A percentile compares a stretch with the other conserved stretches of the same genome.
Conservation (phyloP, 2,329 filamentous ascomycete genomes). For the Penicillium sp. region DNA sequence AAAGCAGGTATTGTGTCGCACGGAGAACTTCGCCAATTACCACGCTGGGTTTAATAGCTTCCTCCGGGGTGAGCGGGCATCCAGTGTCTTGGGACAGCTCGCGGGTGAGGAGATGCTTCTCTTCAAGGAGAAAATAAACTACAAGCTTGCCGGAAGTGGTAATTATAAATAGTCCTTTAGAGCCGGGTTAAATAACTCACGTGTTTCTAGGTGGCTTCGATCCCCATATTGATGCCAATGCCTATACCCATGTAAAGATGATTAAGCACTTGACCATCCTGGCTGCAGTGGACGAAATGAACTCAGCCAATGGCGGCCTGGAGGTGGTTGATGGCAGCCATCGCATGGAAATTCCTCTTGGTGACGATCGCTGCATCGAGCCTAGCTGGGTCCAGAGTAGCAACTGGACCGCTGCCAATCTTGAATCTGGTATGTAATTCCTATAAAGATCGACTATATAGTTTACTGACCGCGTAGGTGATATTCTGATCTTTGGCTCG, state of each 20-base stretch:
- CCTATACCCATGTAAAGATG: conserved; percentile 47
- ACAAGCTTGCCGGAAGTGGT: conserved; percentile 48
- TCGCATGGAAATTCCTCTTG: conserved; percentile 39
- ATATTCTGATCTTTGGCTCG: conserved; percentile 45
- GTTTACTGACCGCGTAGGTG: too few species aligned
- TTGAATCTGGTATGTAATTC: conserved; percentile 39
- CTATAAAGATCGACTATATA: background rate
- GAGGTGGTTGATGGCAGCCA: conserved; percentile 48
- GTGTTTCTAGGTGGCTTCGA: conserved; percentile 39
- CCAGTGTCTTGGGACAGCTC: conserved; percentile 37
- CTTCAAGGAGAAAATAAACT: conserved; percentile 53
- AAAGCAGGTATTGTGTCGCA: conserved; percentile 37
- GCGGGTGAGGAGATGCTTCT: conserved; percentile 46
- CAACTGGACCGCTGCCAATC: conserved; percentile 39
- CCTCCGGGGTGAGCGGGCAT: conserved; percentile 39
- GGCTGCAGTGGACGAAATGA: conserved; percentile 45
- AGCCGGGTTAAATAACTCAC: conserved; percentile 4
- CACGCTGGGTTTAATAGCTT: conserved; percentile 40
- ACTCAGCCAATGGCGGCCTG: conserved; percentile 42
- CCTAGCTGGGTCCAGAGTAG: conserved; percentile 40
- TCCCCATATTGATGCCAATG: conserved; percentile 48
- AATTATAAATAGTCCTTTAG: background rate
- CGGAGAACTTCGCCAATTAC: conserved; percentile 40
- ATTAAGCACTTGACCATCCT: conserved; percentile 49
- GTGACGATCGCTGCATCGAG: conserved; percentile 41